Percentiles rank a stretch among this genome's conserved stretches.
Conservation (phyloP, 208 protist genomes). For the Leishmania martiniquensis region DNA sequence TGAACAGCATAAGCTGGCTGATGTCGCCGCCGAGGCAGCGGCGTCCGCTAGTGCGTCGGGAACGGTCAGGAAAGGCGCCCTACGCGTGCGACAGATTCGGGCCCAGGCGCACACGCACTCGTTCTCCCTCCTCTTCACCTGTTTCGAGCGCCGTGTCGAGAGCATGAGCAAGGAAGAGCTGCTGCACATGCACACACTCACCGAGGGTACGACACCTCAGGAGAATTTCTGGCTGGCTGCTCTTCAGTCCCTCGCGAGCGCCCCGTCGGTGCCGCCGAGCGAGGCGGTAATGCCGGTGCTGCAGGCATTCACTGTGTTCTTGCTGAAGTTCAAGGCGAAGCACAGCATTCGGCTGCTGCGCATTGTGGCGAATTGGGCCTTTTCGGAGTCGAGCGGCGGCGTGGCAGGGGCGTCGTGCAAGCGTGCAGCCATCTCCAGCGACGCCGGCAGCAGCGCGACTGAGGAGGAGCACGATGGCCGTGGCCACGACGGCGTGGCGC, state of each 20-base stretch:
- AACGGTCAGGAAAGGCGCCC: constrained; percentile 17
- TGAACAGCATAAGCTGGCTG: constrained; percentile 32
- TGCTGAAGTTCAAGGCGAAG: constrained; percentile 91
- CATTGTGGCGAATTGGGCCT: constrained; percentile 79
- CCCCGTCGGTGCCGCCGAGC: constrained; percentile 58
- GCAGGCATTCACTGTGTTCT: constrained; percentile 81
- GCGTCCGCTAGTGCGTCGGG: neutral
- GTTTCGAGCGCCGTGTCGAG: constrained; percentile 68
- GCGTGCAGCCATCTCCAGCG: neutral
- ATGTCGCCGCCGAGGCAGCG: constrained; percentile 16
- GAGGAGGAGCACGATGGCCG: constrained; percentile 28
- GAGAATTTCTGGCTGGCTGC: constrained; percentile 88
- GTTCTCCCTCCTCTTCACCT: constrained; percentile 73
- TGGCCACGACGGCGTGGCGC: constrained; percentile 21
- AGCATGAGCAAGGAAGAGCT: constrained; percentile 78
- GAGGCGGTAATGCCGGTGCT: constrained; percentile 75
- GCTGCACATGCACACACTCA: constrained; percentile 60
- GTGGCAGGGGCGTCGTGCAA: constrained; percentile 14
- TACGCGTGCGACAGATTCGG: constrained; percentile 33
- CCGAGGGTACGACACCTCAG: constrained; percentile 50
- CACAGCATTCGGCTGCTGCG: constrained; percentile 68
- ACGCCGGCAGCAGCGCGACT: constrained; percentile 16
- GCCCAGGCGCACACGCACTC: constrained; percentile 75
- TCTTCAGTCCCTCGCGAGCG: constrained; percentile 66
- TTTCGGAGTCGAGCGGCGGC: constrained; percentile 46